Percentiles rank a stretch among this genome's conserved stretches.
These are phyloP conservation scores for Lecanosticta acicola DNA, from an alignment of 2,329 filamentous ascomycete species.

Conservation along the genomic window DNA sequence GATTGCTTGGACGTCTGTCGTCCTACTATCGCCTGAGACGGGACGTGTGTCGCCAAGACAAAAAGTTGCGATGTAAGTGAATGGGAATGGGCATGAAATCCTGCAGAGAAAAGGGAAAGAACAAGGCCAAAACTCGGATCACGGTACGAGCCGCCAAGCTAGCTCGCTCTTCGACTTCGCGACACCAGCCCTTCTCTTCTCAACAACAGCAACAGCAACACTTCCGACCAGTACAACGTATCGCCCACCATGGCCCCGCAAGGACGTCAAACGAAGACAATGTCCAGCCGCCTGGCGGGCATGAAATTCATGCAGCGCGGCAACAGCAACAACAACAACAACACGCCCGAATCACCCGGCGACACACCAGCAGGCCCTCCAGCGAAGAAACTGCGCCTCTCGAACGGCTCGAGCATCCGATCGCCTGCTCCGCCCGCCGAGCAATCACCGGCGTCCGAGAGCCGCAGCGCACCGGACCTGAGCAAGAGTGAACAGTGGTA, in stretches of 20 bases:
- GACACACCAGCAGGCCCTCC: slow-evolving; percentile 49
- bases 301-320: slow-evolving; percentile 84
- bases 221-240: not conserved
- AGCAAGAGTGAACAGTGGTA: slow-evolving; percentile 70
- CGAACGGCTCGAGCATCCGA: slow-evolving; percentile 35
- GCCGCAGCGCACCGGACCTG: slow-evolving; percentile 50
- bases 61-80: no score
- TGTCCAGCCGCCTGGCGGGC: slow-evolving; percentile 82
- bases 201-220: not conserved
- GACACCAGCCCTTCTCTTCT: not conserved
- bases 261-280: slow-evolving; percentile 53
- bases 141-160: no score
- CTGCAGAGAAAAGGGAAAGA: no score
- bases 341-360: slow-evolving; percentile 37
- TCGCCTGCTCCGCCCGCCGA: slow-evolving; percentile 39
- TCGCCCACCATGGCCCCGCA: slow-evolving; percentile 14
- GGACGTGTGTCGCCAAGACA: no score
- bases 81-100: no score
- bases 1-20: no score
- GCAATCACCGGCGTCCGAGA: slow-evolving; percentile 47
- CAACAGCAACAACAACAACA: slow-evolving; percentile 56
- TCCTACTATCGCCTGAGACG: no score
- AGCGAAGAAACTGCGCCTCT: slow-evolving; percentile 60
- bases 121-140: no score
- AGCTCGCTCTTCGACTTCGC: not conserved